Evolutionary conservation across 805 yeast genomes (phyloP).

Genomic region (Huiozyma naganishii): DNA sequence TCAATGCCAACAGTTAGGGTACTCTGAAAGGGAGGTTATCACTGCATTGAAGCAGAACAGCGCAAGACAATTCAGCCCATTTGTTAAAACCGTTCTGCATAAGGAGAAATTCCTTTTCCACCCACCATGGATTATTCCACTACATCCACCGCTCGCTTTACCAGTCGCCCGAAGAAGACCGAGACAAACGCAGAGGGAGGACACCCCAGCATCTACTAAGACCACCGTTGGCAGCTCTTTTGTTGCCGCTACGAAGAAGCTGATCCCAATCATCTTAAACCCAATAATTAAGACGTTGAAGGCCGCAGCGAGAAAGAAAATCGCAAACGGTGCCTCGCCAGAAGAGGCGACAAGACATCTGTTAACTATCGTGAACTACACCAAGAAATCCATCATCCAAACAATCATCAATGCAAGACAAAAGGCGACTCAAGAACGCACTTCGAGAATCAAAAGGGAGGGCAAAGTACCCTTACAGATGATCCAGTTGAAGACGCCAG

Average conservation of each 20-base stretch:
- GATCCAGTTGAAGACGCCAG: neutral
- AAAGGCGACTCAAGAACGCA: neutral
- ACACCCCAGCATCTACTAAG: constrained; percentile 1
- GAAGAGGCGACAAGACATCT: constrained; percentile 24
- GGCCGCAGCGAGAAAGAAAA: constrained; percentile 26
- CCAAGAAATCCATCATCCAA: constrained; percentile 19
- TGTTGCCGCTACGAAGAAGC: constrained; percentile 9
- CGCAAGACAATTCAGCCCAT: constrained; percentile 8
- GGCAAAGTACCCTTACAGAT: neutral
- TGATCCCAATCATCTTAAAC: constrained; percentile 20
- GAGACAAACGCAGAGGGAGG: constrained; percentile 2
- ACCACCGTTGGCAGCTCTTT: constrained; percentile 4
- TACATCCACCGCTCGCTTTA: constrained; percentile 22
- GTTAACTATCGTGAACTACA: constrained; percentile 22
- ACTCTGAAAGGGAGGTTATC: neutral
- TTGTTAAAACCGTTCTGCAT: constrained; percentile 18
- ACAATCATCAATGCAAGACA: constrained; percentile 1
- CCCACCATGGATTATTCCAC: constrained; percentile 27
- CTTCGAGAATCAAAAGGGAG: constrained; percentile 1
- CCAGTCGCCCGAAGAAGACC: constrained; percentile 23
- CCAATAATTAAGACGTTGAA: constrained; percentile 26
- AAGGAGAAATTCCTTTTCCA: constrained; percentile 24
- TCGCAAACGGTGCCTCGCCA: constrained; percentile 26
- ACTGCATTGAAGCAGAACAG: neutral
- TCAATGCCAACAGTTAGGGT: neutral